A percentile compares a stretch with the other conserved stretches of the same genome.
Evolutionary conservation across 805 yeast genomes (phyloP).

Genomic region (Cyberlindnera saturnus): DNA sequence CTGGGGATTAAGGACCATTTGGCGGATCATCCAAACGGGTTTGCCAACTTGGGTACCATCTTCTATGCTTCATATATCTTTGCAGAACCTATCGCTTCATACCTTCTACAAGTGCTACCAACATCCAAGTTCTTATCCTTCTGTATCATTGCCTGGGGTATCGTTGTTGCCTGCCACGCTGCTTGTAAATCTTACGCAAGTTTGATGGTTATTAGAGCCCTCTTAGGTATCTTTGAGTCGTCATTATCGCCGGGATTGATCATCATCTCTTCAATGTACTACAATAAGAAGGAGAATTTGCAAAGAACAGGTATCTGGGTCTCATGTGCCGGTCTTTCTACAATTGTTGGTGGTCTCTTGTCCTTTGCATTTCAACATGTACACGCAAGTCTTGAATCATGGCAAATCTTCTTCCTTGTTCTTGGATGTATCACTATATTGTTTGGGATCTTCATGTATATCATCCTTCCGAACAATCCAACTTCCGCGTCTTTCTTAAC

Average conservation of each 20-base stretch:
- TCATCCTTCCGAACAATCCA: slow-evolving; percentile 47
- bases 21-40: slow-evolving; percentile 34
- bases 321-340: slow-evolving; percentile 48
- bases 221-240: slow-evolving; percentile 50
- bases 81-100: slow-evolving; percentile 46
- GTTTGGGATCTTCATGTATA: slow-evolving; percentile 40
- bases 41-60: slow-evolving; percentile 47
- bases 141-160: slow-evolving; percentile 49
- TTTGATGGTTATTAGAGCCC: slow-evolving; percentile 47
- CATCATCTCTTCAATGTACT: slow-evolving; percentile 58
- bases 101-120: slow-evolving; percentile 45
- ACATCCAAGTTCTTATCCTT: slow-evolving; percentile 43
- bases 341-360: slow-evolving; percentile 39
- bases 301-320: slow-evolving; percentile 52
- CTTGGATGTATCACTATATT: slow-evolving; percentile 48
- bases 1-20: slow-evolving; percentile 54
- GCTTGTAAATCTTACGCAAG: slow-evolving; percentile 47
- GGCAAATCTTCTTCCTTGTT: slow-evolving; percentile 56
- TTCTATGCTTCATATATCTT: slow-evolving; percentile 48
- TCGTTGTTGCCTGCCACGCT: slow-evolving; percentile 44
- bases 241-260: slow-evolving; percentile 52
- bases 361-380: slow-evolving; percentile 52
- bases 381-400: slow-evolving; percentile 37
- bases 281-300: slow-evolving; percentile 45
- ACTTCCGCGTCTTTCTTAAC: slow-evolving; percentile 29